Percentiles rank a stretch among this genome's conserved stretches.
Conservation (phyloP, 257 asterid genomes). For the Nicotiana benthamiana region DNA sequence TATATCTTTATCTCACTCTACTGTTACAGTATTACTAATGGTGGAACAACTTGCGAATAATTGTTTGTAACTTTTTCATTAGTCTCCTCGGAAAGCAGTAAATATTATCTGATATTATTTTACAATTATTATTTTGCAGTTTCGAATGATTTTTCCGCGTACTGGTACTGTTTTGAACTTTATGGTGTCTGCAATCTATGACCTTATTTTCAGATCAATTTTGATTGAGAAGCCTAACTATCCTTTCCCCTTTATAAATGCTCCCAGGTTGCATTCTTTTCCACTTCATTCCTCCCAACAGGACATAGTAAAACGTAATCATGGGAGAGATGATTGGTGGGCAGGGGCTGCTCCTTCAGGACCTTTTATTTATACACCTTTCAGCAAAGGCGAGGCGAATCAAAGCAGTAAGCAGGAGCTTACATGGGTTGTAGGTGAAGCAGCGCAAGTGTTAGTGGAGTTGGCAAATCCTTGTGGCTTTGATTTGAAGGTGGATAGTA, state of each 20-base stretch:
- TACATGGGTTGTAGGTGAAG: slow-evolving; percentile 94
- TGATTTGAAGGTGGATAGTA: slow-evolving; percentile 88
- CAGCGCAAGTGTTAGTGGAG: slow-evolving; percentile 90
- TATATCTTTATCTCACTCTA: not conserved
- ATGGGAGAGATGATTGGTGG: slow-evolving; percentile 97
- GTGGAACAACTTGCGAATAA: not conserved
- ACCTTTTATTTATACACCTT: slow-evolving; percentile 97
- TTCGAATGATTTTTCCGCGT: not conserved
- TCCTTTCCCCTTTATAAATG: slow-evolving; percentile 14
- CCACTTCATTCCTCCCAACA: slow-evolving; percentile 84
- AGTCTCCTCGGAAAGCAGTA: not conserved
- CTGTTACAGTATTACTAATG: not conserved
- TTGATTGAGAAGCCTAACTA: slow-evolving; percentile 3
- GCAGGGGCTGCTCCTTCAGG: slow-evolving; percentile 96
- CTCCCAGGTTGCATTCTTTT: slow-evolving; percentile 82
- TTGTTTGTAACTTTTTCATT: not conserved
- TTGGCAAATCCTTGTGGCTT: slow-evolving; percentile 99
- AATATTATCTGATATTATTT: not conserved
- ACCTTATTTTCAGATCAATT: not conserved
- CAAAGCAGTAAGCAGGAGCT: slow-evolving; percentile 72
- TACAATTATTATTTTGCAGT: not conserved
- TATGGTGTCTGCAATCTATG: slow-evolving; percentile 5
- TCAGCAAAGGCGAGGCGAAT: slow-evolving; percentile 88
- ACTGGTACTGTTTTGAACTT: not conserved
- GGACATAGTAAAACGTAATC: slow-evolving; percentile 83